Percentiles rank a stretch among this genome's conserved stretches.
These are phyloP conservation scores for Fonsecaea monophora DNA, from an alignment of 2,329 filamentous ascomycete species.

Conservation along the genomic window DNA sequence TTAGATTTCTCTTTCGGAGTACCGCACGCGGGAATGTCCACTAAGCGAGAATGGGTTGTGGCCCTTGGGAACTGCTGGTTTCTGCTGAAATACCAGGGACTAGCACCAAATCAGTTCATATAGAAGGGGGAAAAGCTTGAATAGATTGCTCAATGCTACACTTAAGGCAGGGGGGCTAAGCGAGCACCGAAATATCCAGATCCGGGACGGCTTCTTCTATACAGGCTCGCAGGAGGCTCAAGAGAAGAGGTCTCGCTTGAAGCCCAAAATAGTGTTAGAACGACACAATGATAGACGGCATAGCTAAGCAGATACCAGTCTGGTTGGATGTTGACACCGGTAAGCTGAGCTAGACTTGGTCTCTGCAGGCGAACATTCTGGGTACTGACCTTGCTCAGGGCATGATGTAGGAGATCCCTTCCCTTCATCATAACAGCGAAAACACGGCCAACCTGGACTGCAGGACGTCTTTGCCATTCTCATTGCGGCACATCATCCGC, in stretches of 20 bases:
- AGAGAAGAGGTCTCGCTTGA: neutral
- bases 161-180: neutral
- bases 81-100: neutral
- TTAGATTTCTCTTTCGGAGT: neutral
- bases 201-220: neutral
- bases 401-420: constrained; percentile 46
- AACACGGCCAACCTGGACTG: constrained; percentile 52
- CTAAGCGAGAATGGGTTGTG: neutral
- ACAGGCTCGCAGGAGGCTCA: neutral
- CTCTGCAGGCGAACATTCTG: neutral
- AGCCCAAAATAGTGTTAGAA: neutral
- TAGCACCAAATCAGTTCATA: neutral
- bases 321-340: constrained; percentile 72
- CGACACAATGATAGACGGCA: constrained; percentile 21
- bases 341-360: constrained; percentile 42
- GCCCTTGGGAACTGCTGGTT: neutral
- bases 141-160: neutral
- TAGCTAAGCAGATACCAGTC: constrained; percentile 49
- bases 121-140: neutral
- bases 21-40: constrained; percentile 15
- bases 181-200: constrained; percentile 1
- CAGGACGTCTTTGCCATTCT: constrained; percentile 87
- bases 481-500: constrained; percentile 79
- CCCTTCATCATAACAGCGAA: constrained; percentile 4
- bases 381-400: constrained; percentile 45